Evolutionary conservation across 2,329 filamentous ascomycete genomes (phyloP).

Genomic region (Apiospora arundinis): DNA sequence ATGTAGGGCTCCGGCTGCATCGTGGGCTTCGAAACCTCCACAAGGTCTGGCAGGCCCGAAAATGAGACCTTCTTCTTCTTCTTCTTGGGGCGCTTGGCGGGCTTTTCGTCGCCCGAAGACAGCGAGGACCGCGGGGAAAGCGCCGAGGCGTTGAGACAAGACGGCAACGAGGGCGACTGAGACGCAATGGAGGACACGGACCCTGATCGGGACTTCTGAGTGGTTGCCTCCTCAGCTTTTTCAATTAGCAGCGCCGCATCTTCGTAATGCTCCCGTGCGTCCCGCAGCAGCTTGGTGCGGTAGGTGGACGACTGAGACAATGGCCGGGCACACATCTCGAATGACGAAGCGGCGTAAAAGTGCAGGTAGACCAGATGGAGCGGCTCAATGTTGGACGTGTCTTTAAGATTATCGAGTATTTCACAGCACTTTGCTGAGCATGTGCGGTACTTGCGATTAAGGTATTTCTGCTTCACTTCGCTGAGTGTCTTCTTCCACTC

Average conservation of each 20-base stretch:
- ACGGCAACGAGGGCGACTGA: constrained; percentile 48
- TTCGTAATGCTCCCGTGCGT: constrained; percentile 59
- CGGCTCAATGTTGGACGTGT: constrained; percentile 53
- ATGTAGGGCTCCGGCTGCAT: constrained; percentile 51
- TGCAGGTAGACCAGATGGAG: constrained; percentile 64
- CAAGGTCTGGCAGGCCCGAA: constrained; percentile 37
- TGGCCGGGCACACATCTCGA: constrained; percentile 61
- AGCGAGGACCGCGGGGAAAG: constrained; percentile 53
- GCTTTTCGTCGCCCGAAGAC: constrained; percentile 41
- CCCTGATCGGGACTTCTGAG: constrained; percentile 50
- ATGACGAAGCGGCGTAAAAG: constrained; percentile 66
- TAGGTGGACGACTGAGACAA: constrained; percentile 53
- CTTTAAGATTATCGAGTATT: constrained; percentile 55
- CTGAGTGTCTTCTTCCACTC: constrained; percentile 60
- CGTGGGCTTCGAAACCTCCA: constrained; percentile 37
- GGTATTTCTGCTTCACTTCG: constrained; percentile 61
- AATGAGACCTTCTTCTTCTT: constrained; percentile 56
- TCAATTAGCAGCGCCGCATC: constrained; percentile 55
- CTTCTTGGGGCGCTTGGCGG: constrained; percentile 33
- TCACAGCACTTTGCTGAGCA: constrained; percentile 61
- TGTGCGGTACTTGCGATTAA: constrained; percentile 56
- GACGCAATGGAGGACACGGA: constrained; percentile 52
- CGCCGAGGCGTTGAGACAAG: constrained; percentile 40
- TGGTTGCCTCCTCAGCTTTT: constrained; percentile 50
- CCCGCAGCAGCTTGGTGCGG: constrained; percentile 54